A percentile compares a stretch with the other conserved stretches of the same genome.
Conservation (phyloP, 495 filamentous ascomycete species). For the Penicillium goetzii region DNA sequence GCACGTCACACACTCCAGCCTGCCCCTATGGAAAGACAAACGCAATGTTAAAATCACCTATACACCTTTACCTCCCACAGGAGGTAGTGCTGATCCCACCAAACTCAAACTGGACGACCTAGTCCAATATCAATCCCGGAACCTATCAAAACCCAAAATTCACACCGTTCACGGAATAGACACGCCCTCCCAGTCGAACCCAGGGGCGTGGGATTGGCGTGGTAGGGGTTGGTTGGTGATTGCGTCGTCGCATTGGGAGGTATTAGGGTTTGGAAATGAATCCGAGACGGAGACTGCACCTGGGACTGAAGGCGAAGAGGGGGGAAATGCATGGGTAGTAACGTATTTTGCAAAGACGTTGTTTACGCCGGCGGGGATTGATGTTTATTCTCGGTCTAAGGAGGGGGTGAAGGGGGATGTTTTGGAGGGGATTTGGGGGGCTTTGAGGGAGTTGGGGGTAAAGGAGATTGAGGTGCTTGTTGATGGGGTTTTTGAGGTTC, state of each 20-base stretch:
- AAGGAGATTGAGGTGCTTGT: constrained; percentile 24
- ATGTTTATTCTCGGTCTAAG: constrained; percentile 64
- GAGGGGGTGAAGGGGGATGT: constrained; percentile 39
- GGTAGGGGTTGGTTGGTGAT: constrained; percentile 70
- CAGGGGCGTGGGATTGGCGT: constrained; percentile 67
- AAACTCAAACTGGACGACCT: constrained; percentile 68
- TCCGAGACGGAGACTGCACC: background rate
- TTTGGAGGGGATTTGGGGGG: constrained; percentile 47
- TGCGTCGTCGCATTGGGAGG: constrained; percentile 71
- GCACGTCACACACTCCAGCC: constrained; percentile 69
- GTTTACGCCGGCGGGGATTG: constrained; percentile 76
- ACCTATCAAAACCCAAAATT: constrained; percentile 44
- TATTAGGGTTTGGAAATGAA: constrained; percentile 68
- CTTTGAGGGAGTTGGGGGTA: constrained; percentile 41
- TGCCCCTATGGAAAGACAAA: constrained; percentile 68
- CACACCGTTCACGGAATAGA: constrained; percentile 67
- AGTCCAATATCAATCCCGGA: constrained; percentile 62
- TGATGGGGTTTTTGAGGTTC: constrained; percentile 26
- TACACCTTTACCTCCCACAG: constrained; percentile 43
- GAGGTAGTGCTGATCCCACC: constrained; percentile 10
- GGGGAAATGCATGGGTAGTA: constrained; percentile 62
- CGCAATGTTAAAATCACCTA: constrained; percentile 80
- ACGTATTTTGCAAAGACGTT: constrained; percentile 76
- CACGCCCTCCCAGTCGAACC: constrained; percentile 46
- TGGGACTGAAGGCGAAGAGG: constrained; percentile 7